Base-by-base conservation (phyloP, 116 monocot species). In the Zostera marina region DNA sequence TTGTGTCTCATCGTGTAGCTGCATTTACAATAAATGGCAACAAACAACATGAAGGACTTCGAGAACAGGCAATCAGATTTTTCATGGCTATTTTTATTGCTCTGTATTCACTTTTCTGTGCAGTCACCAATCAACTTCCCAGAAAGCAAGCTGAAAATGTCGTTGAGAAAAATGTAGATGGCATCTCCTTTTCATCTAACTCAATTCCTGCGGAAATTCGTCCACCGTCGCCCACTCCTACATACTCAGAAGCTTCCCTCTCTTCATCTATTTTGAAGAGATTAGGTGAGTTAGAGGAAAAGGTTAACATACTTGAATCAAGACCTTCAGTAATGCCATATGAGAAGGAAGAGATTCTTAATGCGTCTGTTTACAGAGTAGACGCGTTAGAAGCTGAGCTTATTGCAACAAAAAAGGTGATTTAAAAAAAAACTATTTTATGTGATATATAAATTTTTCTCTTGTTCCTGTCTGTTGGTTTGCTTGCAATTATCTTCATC, bases 381-480 rank as follows among this genome's bases (percentile, higher is more conserved):
- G 91, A 91, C 79, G 85, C 86, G 49, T 79, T 91, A 44, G 91
- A 91, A 71, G 91, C 91, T 47, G 82, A 91, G 72, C 72, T 91
- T 20, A 91, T 91, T 56, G 42, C 85, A 19, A 80, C 83, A 7
- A 87, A 87, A 47, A 82, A 87, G 77, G 87, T 86, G 66, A 9
- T 53, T 4, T 63, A n/a, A n/a, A n/a, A n/a, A n/a, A n/a, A n/a
- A n/a, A 20, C 15, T 0, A 54, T 20, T 42, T 25, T 53, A 32
- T 32, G 32, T 32, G 32, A 32, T 32, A 32, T 5, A 32, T 32
- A 32, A 32, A 32, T 32, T 32, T 3, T 32, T n/a, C n/a, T n/a
- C n/a, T 32, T 32, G 32, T 32, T 5, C 2, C 0, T 32, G 5
- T 32, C 32, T 1, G 4, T 32, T 3, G 32, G 32, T 32, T 32